Evolutionary conservation across 352 stramenopile species (phyloP).

Genomic region (Phytopythium cucurbitacearum): DNA sequence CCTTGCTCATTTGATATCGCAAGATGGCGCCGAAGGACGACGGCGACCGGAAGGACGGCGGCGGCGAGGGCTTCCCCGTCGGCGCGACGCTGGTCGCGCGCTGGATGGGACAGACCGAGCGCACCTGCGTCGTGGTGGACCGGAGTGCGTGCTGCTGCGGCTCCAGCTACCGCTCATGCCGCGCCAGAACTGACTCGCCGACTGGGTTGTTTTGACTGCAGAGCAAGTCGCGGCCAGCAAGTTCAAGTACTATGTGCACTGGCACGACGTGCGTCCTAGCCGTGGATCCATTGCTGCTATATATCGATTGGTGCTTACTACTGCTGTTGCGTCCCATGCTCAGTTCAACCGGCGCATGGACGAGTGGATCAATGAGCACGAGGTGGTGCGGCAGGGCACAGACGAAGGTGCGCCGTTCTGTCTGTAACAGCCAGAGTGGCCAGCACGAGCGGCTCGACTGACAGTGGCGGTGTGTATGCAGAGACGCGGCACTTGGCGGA

Average conservation of each 20-base stretch:
- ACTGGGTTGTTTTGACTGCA: slow-evolving; percentile 11
- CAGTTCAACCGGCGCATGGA: slow-evolving; percentile 88
- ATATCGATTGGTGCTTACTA: neutral
- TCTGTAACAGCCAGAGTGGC: neutral
- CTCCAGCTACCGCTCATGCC: neutral
- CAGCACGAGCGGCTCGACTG: neutral
- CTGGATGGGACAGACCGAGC: slow-evolving; percentile 79
- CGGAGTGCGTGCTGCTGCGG: slow-evolving; percentile 35
- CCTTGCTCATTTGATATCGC: neutral
- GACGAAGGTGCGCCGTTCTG: slow-evolving; percentile 32
- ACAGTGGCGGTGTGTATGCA: neutral
- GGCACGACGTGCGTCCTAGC: slow-evolving; percentile 53
- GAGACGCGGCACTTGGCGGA: slow-evolving; percentile 69
- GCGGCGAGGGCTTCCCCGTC: slow-evolving; percentile 36
- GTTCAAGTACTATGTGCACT: slow-evolving; percentile 86
- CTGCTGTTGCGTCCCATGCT: neutral
- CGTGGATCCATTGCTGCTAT: neutral
- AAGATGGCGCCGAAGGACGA: slow-evolving; percentile 4
- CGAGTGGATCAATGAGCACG: slow-evolving; percentile 82
- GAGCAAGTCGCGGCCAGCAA: slow-evolving; percentile 48
- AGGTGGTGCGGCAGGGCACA: slow-evolving; percentile 70
- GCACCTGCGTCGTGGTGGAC: slow-evolving; percentile 78
- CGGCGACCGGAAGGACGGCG: slow-evolving; percentile 9
- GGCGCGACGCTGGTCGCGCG: slow-evolving; percentile 57
- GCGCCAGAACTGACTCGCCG: neutral